phyloP scores from a whole-genome alignment of 2,329 filamentous ascomycete species.

The Monilinia fructigena region DNA sequence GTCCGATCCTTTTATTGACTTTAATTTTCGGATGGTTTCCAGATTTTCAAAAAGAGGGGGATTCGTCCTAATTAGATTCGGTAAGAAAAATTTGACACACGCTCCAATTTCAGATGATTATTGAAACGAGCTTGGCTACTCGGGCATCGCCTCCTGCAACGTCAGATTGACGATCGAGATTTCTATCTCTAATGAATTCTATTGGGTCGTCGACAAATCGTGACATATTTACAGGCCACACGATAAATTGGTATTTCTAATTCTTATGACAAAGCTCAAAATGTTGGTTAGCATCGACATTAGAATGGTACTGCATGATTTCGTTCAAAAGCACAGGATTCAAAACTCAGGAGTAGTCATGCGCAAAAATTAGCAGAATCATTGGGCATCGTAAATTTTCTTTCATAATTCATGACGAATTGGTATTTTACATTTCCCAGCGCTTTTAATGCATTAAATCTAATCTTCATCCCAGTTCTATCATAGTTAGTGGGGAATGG shows the following conservation, averaged over 20 bases:
- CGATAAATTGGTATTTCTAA: background rate
- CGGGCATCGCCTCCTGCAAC: constrained; percentile 11
- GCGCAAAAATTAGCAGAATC: background rate
- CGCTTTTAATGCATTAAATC: constrained; percentile 34
- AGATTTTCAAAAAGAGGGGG: background rate
- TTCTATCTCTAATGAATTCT: background rate
- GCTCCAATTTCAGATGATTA: constrained; percentile 17
- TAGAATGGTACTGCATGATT: background rate
- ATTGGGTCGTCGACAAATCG: background rate
- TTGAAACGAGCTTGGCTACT: constrained; percentile 17
- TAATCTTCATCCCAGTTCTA: constrained; percentile 44
- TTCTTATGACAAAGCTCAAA: background rate
- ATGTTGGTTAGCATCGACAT: background rate
- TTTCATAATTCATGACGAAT: constrained; percentile 25
- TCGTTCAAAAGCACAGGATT: background rate
- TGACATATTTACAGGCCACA: background rate
- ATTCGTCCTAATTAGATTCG: background rate
- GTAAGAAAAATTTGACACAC: constrained; percentile 1
- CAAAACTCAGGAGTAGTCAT: background rate
- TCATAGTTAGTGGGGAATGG: constrained; percentile 25
- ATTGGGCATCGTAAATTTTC: constrained; percentile 20
- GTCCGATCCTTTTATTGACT: constrained; percentile 14
- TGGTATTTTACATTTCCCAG: constrained; percentile 38
- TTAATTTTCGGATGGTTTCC: constrained; percentile 15
- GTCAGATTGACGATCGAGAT: constrained; percentile 4